Evolutionary conservation across 2,329 filamentous ascomycete species (phyloP), one percentile per base, ranked within the genome.

Genomic region (Arachnomyces sp.): DNA sequence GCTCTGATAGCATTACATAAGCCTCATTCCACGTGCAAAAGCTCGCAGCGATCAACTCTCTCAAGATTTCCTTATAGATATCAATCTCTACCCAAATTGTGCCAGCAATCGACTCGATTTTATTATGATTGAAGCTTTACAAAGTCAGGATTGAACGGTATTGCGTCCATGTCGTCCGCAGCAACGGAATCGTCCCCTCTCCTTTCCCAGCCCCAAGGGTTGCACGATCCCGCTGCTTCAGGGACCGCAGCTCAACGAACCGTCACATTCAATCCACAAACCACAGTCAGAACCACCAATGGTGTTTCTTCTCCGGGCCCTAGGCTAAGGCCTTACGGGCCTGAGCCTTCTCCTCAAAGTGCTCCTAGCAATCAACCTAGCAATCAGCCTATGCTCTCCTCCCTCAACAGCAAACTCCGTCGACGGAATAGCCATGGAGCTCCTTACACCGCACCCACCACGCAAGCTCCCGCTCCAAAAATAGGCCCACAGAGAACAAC

Each of bases 401-500:
- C 84, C 3, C 68, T 95, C 51, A 95, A 95, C 65, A 90, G 73
- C 73, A 94, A 89, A 65, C 73, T 95, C 34, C 82, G 86, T 40
- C 75, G 90, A 54, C 78, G 89, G 49, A 92, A 95, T 56, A 94
- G 86, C 62, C 82, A 87, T 54, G 82, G 86, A 39, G 71, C 78
- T 39, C 69, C 78, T 13, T 57, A 57, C 40, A 63, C 60, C 14
- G 60, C 67, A 2, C 57, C 61, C 29, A 59, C 64, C 28, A 61
- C 63, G 28, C 62, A 69, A 3, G 52, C 57, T 6, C 52, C 61
- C n/a, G 61, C 67, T 2, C 66, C 74, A 38, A 95, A 96, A 66
- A 87, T 95, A 43, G 92, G 92, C 2, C 90, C 92, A 0, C 92
- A 98, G 61, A 74, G 92, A 62, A 96, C 88, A 42, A 94, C 89